Conservation (phyloP, 225 moss, liverwort and hornwort species). For the Ulota crispa region DNA sequence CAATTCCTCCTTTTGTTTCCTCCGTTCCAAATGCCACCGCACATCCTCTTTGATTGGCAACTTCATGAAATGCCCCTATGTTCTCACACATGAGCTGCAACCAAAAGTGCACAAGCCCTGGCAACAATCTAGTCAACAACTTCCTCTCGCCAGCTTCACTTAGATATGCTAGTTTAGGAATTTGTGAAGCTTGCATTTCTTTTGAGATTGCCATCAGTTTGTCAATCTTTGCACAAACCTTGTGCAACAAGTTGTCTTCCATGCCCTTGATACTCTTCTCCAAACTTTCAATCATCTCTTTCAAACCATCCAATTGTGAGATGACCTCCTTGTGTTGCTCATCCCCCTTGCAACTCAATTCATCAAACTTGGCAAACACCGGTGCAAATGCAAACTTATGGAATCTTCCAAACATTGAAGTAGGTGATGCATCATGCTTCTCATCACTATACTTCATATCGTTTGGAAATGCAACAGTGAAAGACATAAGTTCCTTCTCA, state of each 20-base stretch:
- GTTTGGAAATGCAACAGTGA: accelerated
- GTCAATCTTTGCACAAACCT: not conserved
- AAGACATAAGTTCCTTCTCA: not conserved
- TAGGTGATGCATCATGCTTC: accelerated
- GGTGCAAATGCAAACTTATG: accelerated
- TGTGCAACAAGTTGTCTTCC: accelerated
- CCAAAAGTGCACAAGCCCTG: not conserved
- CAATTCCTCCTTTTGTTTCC: not conserved
- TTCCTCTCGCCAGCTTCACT: not conserved
- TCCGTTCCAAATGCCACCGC: not conserved
- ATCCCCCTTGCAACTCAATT: not conserved
- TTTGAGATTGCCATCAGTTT: not conserved
- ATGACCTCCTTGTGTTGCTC: not conserved
- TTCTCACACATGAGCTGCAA: not conserved
- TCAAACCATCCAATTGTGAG: not conserved
- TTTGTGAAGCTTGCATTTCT: not conserved
- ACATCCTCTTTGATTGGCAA: not conserved
- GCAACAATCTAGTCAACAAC: not conserved
- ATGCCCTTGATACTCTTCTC: not conserved
- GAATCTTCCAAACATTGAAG: not conserved
- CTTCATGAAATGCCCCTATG: not conserved
- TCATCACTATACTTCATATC: accelerated
- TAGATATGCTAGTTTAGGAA: not conserved
- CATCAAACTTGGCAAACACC: not conserved
- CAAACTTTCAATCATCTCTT: no score